Conservation (phyloP, 1,284 basidiomycete species). For the Acaromyces ingoldii region DNA sequence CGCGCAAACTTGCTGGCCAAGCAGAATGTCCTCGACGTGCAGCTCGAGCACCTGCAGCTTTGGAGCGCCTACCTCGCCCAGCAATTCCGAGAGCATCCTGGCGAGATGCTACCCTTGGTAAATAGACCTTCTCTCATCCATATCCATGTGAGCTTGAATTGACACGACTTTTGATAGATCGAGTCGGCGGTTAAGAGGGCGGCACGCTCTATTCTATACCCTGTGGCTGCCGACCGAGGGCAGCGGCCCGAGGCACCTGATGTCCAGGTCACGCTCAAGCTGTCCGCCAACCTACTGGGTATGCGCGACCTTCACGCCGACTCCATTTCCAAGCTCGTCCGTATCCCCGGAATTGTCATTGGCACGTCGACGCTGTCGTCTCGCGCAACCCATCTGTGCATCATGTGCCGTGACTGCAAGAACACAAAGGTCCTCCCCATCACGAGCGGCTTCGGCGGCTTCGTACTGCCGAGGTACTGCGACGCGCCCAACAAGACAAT, state of each 20-base stretch:
- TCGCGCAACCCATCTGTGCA: constrained; percentile 81
- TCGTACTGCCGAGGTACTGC: constrained; percentile 53
- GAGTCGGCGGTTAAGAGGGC: constrained; percentile 45
- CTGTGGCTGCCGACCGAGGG: constrained; percentile 23
- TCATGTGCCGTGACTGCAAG: constrained; percentile 88
- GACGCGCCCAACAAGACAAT: constrained; percentile 17
- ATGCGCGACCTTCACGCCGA: constrained; percentile 80
- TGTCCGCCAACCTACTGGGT: constrained; percentile 76
- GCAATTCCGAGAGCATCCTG: constrained; percentile 78
- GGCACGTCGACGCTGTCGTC: constrained; percentile 90
- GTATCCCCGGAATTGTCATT: constrained; percentile 96
- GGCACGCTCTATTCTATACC: constrained; percentile 46
- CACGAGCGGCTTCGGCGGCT: constrained; percentile 77
- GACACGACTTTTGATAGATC: no score
- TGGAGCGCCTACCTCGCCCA: constrained; percentile 93
- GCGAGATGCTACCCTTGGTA: constrained; percentile 83
- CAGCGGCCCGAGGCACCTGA: constrained; percentile 58
- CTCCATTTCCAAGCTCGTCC: constrained; percentile 90
- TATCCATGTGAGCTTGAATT: no score
- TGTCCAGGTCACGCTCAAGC: constrained; percentile 81
- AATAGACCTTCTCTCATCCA: no score
- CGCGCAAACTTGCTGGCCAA: constrained; percentile 83
- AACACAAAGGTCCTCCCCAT: constrained; percentile 66
- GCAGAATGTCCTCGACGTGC: constrained; percentile 85
- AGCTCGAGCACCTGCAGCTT: constrained; percentile 79